Conservation (phyloP, 73 alveolate genomes). For the Tetrahymena malaccensis region DNA sequence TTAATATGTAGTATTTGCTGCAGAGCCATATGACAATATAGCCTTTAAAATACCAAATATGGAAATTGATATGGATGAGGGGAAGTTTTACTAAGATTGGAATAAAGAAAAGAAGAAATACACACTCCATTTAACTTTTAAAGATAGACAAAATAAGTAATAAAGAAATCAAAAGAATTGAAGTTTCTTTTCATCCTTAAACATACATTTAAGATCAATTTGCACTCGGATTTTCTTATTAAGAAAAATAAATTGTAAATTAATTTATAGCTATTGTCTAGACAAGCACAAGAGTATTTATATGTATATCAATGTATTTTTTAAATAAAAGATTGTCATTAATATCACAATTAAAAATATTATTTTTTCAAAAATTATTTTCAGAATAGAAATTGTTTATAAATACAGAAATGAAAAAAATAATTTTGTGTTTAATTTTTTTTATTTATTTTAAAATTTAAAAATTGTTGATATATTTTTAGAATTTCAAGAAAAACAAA, state of each 20-base stretch:
- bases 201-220: background rate
- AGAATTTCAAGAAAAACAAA: too few relatives aligned
- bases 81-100: conserved; percentile 33
- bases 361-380: too few relatives aligned
- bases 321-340: too few relatives aligned
- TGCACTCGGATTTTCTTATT: background rate
- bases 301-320: background rate
- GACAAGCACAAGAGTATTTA: background rate
- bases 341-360: too few relatives aligned
- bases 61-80: conserved; percentile 34
- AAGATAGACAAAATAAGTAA: conserved; percentile 15
- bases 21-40: conserved; percentile 98
- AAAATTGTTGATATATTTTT: too few relatives aligned
- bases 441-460: too few relatives aligned
- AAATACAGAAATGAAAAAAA: too few relatives aligned
- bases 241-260: too few relatives aligned
- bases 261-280: background rate
- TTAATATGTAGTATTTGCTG: conserved; percentile 96
- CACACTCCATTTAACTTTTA: conserved; percentile 17
- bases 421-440: too few relatives aligned
- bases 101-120: conserved; percentile 37
- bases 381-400: too few relatives aligned
- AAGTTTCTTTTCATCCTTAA: background rate
- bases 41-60: conserved; percentile 30
- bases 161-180: background rate